Evolutionary conservation across 352 stramenopile genomes (phyloP), one percentile per base, ranked within the genome.

Genomic region (Globisporangium cederbergense): DNA sequence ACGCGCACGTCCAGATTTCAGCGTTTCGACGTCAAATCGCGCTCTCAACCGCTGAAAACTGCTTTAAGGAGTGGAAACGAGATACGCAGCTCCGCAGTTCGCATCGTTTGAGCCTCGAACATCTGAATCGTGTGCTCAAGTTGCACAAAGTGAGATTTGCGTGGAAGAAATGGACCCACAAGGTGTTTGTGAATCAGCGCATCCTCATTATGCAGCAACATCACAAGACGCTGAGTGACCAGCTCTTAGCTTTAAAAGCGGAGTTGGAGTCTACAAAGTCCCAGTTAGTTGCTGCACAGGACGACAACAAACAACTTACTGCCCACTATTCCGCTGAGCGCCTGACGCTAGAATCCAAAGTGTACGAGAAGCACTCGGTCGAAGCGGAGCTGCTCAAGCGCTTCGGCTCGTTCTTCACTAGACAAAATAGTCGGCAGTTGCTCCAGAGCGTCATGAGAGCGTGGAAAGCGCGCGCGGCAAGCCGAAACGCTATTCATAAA

Each of bases 401-500:
- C 63, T 22, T 79, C 11, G 73, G 68, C 0, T 56, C 51, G 1
- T 81, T 77, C 42, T 72, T 83, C 7, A 60, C 62, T 0, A 82
- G 65, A n/a, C 73, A 73, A 34, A 79, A 65, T 3, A 57, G 71
- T 14, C 75, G 74, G 1, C 72, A 81, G 22, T 30, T 77, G 11
- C 14, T 76, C 4, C 42, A 47, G 4, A 22, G 9, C 5, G 30
- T 42, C 2, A 1, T 64, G 25, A 25, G 5, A 11, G 20, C 32
- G 3, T 71, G 71, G 68, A 72, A 55, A 20, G 38, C 53, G 7
- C 38, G 60, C 0, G 36, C 61, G 0, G 46, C 34, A 4, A 40
- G 50, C 32, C 28, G 65, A 4, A 59, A 58, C 18, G 60, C 36
- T 38, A 7, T 67, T 28, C 67, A 58, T 1, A 53, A 68, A 18